Evolutionary conservation across 2,329 filamentous ascomycete genomes (phyloP), one percentile per base, ranked within the genome.

Genomic region (Diplodia intermedia): DNA sequence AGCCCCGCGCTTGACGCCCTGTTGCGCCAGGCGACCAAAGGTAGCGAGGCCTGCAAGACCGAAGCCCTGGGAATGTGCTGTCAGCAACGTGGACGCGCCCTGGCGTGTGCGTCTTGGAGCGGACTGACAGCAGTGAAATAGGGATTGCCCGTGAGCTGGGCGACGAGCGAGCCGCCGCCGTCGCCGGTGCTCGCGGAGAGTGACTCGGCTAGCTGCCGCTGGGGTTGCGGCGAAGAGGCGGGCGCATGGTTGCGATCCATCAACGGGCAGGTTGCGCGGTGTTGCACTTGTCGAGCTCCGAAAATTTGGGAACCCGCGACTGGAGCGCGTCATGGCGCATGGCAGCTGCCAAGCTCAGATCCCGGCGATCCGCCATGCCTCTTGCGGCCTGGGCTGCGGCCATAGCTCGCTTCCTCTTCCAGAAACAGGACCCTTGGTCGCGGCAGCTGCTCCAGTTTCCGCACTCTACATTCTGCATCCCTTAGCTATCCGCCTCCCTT

Each of bases 11-110:
- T 94, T 87, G 69, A 91, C 79, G 40, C 91, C 92, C 75, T 90
- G 90, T 71, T 95, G 93, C 36, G 90, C 92, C 73, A 97, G 88
- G 14, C 93, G 90, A 38, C 93, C 86, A 50, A 87, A 90, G 40
- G 93, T 92, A 71, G 93, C 95, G 65, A 99, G 85, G 36, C 91
- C 92, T 69, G 94, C 95, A 65, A 99, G 91, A 73, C 95, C 95
- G 73, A 98, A 92, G 73, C 95, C 94, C 82, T 87, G 76, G 6
- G n/a, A 18, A 33, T 54, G 40, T 23, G 14, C 23, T 20, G 67
- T 63, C 62, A 66, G 61, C 29, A 36, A 55, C 18, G n/a, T n/a
- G n/a, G n/a, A n/a, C n/a, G 40, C 33, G 54, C 7, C 33, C 57
- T 43, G 33, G 55, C 54, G 52, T 38, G 43, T 31, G 52, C 57